phyloP scores from a whole-genome alignment of 192 early-diverging fungal genomes.

The Mortierella hygrophila region DNA sequence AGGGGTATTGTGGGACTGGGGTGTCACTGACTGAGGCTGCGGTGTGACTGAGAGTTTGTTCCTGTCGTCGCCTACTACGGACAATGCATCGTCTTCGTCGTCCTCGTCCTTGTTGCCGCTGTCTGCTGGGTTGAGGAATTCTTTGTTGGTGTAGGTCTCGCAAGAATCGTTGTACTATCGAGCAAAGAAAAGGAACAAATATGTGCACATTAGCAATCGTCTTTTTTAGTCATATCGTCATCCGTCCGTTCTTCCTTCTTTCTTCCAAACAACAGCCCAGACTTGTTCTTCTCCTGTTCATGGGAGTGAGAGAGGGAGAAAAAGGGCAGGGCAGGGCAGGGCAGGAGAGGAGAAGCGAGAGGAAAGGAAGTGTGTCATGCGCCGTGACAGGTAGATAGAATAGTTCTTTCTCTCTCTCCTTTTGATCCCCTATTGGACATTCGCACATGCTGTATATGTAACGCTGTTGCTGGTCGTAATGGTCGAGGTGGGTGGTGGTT shows the following conservation, averaged over 20 bases:
- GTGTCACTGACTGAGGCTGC: slow-evolving; percentile 39
- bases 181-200: not conserved
- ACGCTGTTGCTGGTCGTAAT: not conserved
- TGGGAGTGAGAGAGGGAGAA: not conserved
- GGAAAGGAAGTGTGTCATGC: not conserved
- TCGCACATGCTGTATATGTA: not conserved
- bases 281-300: not conserved
- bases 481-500: not conserved
- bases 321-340: not conserved
- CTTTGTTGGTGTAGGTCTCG: slow-evolving; percentile 56
- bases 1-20: slow-evolving; percentile 37
- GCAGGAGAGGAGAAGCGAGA: not conserved
- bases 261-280: not conserved
- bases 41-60: slow-evolving; percentile 51
- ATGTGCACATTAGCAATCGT: not conserved
- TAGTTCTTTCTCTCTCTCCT: not conserved
- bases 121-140: slow-evolving; percentile 43
- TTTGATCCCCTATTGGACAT: not conserved
- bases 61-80: slow-evolving; percentile 48
- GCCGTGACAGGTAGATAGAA: slow-evolving; percentile 1
- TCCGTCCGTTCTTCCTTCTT: not conserved
- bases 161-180: slow-evolving; percentile 49
- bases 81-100: slow-evolving; percentile 48
- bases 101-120: slow-evolving; percentile 46
- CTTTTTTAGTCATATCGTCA: not conserved